Evolutionary conservation across 2,329 filamentous ascomycete species (phyloP).

Genomic region (Fusarium robinianum): DNA sequence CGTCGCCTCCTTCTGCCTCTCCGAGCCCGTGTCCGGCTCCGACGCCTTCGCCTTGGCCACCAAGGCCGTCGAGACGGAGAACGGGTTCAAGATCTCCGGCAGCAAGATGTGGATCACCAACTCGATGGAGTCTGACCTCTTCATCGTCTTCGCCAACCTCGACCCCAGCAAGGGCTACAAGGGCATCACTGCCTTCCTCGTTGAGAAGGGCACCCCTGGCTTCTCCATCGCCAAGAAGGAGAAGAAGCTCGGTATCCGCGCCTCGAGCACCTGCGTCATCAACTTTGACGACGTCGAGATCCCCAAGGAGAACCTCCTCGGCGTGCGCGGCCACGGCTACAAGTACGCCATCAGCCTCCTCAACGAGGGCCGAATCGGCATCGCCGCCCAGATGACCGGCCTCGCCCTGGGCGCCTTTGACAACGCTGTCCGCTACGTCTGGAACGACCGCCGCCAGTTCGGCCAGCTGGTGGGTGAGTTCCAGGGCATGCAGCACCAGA

Average conservation of each 20-base stretch:
- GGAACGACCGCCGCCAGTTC: slow-evolving; percentile 98
- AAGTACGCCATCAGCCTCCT: slow-evolving; percentile 94
- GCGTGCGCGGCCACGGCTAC: slow-evolving; percentile 89
- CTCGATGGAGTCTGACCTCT: slow-evolving; percentile 89
- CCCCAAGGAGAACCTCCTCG: slow-evolving; percentile 84
- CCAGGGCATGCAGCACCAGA: slow-evolving; percentile 99
- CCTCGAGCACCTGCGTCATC: slow-evolving; percentile 94
- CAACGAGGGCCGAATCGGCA: slow-evolving; percentile 97
- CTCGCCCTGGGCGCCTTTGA: slow-evolving; percentile 93
- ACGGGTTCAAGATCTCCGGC: slow-evolving; percentile 85
- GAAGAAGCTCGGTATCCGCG: slow-evolving; percentile 97
- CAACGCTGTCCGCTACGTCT: slow-evolving; percentile 90
- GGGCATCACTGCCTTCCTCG: slow-evolving; percentile 93
- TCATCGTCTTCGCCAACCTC: slow-evolving; percentile 97
- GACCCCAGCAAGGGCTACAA: slow-evolving; percentile 92
- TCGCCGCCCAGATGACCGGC: slow-evolving; percentile 98
- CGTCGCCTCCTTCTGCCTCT: slow-evolving; percentile 90
- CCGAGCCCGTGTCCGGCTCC: slow-evolving; percentile 88
- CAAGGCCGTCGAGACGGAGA: slow-evolving; percentile 79
- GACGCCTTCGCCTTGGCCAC: slow-evolving; percentile 96
- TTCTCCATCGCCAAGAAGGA: slow-evolving; percentile 99
- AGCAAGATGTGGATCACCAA: slow-evolving; percentile 99
- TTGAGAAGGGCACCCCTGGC: slow-evolving; percentile 86
- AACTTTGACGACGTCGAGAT: slow-evolving; percentile 97
- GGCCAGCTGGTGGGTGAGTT: slow-evolving; percentile 92